Percentiles rank a stretch among this genome's conserved stretches.
Conservation (phyloP, 805 yeast genomes). For the Saccharomycopsis selenospora region DNA sequence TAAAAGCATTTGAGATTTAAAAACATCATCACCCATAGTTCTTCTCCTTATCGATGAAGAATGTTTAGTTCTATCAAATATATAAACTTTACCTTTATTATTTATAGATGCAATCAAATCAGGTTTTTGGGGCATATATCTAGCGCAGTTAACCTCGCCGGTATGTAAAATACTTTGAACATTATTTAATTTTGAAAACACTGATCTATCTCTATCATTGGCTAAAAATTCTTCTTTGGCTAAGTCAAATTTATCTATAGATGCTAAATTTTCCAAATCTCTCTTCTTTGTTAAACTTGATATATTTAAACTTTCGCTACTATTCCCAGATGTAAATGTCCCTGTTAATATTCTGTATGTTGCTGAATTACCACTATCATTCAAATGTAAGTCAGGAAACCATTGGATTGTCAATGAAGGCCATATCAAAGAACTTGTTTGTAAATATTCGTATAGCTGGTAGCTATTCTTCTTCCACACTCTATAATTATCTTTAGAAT, state of each 20-base stretch:
- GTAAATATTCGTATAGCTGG: conserved; percentile 62
- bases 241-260: conserved; percentile 20
- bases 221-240: conserved; percentile 13
- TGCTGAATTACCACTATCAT: conserved; percentile 9
- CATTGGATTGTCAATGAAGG: conserved; percentile 69
- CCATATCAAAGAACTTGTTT: conserved; percentile 59
- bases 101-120: conserved; percentile 70
- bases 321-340: conserved; percentile 21
- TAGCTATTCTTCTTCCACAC: conserved; percentile 85
- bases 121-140: conserved; percentile 80
- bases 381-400: conserved; percentile 39
- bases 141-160: conserved; percentile 68
- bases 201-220: conserved; percentile 18
- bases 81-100: conserved; percentile 53
- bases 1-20: conserved; percentile 48
- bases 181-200: conserved; percentile 19
- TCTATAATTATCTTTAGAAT: conserved; percentile 26
- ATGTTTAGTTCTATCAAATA: conserved; percentile 83
- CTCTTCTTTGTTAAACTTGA: not conserved
- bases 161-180: conserved; percentile 55
- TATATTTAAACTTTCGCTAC: conserved; percentile 22
- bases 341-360: conserved; percentile 21
- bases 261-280: conserved; percentile 20
- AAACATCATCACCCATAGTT: conserved; percentile 24
- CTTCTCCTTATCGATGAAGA: conserved; percentile 34